Conservation (phyloP, 2,329 filamentous ascomycete species). For the Fusarium guadeloupense region DNA sequence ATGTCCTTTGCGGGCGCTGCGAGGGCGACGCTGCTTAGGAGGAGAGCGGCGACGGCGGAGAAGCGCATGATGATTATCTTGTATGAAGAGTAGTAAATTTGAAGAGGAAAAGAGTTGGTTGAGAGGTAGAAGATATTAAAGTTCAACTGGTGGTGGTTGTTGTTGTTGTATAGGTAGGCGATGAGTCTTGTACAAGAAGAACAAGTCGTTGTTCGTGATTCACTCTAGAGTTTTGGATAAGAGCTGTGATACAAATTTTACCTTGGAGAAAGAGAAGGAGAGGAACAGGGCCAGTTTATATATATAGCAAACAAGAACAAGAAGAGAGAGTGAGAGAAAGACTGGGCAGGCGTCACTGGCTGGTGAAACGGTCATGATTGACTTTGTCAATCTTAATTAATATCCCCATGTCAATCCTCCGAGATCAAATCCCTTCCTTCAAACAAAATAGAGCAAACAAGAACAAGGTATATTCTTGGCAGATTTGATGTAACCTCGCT, state of each 20-base stretch:
- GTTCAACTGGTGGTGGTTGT: neutral
- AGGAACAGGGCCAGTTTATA: constrained; percentile 16
- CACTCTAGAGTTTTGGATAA: neutral
- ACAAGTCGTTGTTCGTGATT: constrained; percentile 7
- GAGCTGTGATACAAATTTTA: neutral
- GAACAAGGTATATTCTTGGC: neutral
- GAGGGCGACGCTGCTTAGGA: constrained; percentile 34
- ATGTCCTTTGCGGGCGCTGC: constrained; percentile 30
- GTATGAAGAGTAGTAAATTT: neutral
- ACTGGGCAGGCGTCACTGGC: constrained; percentile 18
- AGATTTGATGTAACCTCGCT: neutral
- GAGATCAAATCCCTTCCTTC: too few relatives aligned
- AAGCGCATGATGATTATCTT: constrained; percentile 37
- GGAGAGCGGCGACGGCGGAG: constrained; percentile 33
- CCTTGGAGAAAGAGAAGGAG: neutral
- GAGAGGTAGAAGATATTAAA: neutral
- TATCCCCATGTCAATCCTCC: too few relatives aligned
- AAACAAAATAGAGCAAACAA: neutral
- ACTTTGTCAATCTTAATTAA: constrained; percentile 12
- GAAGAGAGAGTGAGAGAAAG: constrained; percentile 15
- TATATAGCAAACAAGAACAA: neutral
- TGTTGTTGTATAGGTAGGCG: too few relatives aligned
- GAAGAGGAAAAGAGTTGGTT: neutral
- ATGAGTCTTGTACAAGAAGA: constrained; percentile 7
- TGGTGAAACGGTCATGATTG: constrained; percentile 12